Evolutionary conservation across 768 basidiomycete genomes (phyloP), one percentile per base, ranked within the genome.

Genomic region (Leucocoprinus leucothites): DNA sequence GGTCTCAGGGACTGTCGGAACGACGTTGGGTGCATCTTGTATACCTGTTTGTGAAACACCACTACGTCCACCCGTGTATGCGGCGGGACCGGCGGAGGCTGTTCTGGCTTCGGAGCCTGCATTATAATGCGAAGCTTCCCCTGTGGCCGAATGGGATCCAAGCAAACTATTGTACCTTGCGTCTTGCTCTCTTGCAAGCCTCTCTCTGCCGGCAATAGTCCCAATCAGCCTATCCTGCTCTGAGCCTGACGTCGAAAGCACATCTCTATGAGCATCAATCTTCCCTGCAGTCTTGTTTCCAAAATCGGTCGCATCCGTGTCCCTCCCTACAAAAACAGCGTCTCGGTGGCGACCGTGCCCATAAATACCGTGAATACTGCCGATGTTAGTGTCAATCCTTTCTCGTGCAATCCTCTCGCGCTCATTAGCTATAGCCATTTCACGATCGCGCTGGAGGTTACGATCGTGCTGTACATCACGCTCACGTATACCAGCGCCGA

Each of bases 161-260:
- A 36, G 24, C n/a, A 21, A 16, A 26, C 25, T 47, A 21, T 28
- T 46, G 24, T 44, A 22, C 25, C 28, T 52, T 14, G 42, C 41
- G 19, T 52, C 51, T 42, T 48, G 45, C 38, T 47, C 53, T 24
- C 44, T 54, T 22, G 53, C 53, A 36, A 54, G 16, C 26, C 36
- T 43, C 18, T 54, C 45, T 31, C 53, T 54, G 4, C 51, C 51
- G 8, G 19, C 25, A 1, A 34, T n/a, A 3, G 41, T 52, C 18
- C 51, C 51, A 44, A 52, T 31, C 28, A 52, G n/a, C 19, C 41
- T 43, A 28, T 52, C 51, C 4, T 42, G 41, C 28, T 40, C 38
- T 11, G 36, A 47, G 14, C 53, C 46, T 3, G 36, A 47, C 9
- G 35, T 47, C 3, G 53, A 40, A n/a, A 40, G 25, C 1, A 16